Percentiles rank a stretch among this genome's conserved stretches.
These are phyloP conservation scores for Meredithiella fracta DNA, from an alignment of 2,329 filamentous ascomycete species.

Conservation along the genomic window DNA sequence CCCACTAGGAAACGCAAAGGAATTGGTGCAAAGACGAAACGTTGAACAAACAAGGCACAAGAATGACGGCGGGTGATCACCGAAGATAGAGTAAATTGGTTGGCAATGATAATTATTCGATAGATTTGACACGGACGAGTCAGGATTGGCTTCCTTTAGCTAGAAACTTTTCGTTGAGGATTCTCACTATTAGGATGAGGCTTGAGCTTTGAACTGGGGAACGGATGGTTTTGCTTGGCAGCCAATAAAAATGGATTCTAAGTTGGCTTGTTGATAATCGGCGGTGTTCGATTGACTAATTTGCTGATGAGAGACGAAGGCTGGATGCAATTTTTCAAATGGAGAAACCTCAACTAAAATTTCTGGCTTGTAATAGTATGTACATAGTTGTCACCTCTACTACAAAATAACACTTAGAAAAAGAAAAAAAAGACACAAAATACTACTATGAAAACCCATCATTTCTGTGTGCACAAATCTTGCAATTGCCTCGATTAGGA, in stretches of 20 bases:
- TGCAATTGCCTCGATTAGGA: neutral
- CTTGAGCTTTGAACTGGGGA: neutral
- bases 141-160: conserved; percentile 4
- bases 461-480: conserved; percentile 1
- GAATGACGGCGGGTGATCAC: conserved; percentile 9
- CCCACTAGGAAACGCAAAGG: neutral
- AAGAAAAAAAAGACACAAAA: no score
- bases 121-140: conserved; percentile 3
- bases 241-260: no score
- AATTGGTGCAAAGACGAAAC: conserved; percentile 1
- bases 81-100: conserved; percentile 10
- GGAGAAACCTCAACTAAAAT: no score
- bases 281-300: no score
- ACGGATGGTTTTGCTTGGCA: no score
- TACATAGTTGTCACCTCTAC: no score
- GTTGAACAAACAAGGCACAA: neutral
- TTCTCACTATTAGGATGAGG: neutral
- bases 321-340: no score
- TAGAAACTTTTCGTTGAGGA: neutral
- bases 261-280: no score
- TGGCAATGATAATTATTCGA: conserved; percentile 6
- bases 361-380: no score
- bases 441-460: neutral
- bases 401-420: no score
- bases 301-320: no score